These are phyloP conservation scores for Suhomyces terraborum DNA, from an alignment of 1,139 yeast species.

Conservation along the genomic window DNA sequence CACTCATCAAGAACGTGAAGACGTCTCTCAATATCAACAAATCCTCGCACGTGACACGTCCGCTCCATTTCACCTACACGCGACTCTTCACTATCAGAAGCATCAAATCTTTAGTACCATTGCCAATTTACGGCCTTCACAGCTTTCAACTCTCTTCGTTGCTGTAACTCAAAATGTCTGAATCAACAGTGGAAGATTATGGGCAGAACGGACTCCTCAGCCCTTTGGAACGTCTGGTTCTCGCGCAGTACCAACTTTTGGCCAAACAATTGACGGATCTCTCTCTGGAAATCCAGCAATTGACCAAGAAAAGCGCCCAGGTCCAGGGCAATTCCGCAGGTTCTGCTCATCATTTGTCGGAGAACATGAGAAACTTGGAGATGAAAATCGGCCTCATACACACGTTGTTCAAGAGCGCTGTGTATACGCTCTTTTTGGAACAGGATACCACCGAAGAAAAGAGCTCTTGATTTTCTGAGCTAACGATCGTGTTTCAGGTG, in stretches of 20 bases:
- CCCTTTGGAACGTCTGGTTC: constrained; percentile 42
- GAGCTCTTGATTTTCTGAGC: neutral
- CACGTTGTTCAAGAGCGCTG: constrained; percentile 69
- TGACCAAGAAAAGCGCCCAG: constrained; percentile 24
- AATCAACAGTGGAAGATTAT: constrained; percentile 27
- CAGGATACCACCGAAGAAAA: constrained; percentile 24
- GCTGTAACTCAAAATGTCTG: too few relatives aligned
- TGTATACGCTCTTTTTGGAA: constrained; percentile 56
- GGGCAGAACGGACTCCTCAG: constrained; percentile 32
- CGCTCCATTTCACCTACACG: neutral
- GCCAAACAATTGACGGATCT: constrained; percentile 43
- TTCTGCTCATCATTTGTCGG: constrained; percentile 37
- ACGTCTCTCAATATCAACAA: too few relatives aligned
- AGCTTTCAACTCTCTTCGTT: too few relatives aligned
- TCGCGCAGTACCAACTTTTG: constrained; percentile 50
- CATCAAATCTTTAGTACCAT: too few relatives aligned
- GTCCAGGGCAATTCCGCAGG: constrained; percentile 14
- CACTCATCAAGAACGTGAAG: too few relatives aligned
- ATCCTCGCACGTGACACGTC: too few relatives aligned
- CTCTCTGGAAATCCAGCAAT: constrained; percentile 33
- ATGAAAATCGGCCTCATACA: constrained; percentile 65
- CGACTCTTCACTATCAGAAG: neutral
- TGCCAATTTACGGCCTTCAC: too few relatives aligned
- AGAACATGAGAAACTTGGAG: constrained; percentile 58
- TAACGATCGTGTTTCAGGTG: too few relatives aligned